Evolutionary conservation across 2,329 filamentous ascomycete genomes (phyloP).

Genomic region (Dactylella cylindrospora): DNA sequence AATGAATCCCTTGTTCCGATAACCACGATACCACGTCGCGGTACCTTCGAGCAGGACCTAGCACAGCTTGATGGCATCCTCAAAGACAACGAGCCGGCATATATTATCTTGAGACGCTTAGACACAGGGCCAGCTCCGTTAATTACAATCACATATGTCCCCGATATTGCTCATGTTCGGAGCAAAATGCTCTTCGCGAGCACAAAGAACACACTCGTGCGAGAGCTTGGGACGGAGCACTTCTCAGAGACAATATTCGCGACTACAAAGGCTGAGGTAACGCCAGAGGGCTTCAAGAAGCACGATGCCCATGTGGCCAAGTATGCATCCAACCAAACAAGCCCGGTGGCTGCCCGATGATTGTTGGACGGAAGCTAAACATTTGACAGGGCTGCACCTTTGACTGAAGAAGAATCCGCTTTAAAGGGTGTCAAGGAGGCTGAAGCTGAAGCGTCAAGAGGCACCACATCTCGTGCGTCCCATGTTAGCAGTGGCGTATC

Average conservation of each 20-base stretch:
- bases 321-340: conserved; percentile 16
- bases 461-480: conserved; percentile 62
- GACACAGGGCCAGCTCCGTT: conserved; percentile 59
- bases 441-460: conserved; percentile 71
- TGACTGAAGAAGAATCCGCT: conserved; percentile 75
- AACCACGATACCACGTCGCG: conserved; percentile 58
- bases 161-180: conserved; percentile 73
- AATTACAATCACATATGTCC: conserved; percentile 74
- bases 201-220: conserved; percentile 71
- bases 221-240: conserved; percentile 75
- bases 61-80: conserved; percentile 64
- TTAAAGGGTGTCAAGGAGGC: conserved; percentile 72
- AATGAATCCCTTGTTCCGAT: conserved; percentile 68
- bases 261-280: conserved; percentile 70
- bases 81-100: conserved; percentile 67
- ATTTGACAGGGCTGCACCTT: conserved; percentile 59
- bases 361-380: conserved; percentile 1
- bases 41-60: conserved; percentile 67
- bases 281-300: conserved; percentile 67
- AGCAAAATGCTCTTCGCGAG: conserved; percentile 85
- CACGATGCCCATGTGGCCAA: conserved; percentile 67
- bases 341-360: background rate
- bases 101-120: conserved; percentile 72
- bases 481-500: conserved; percentile 56
- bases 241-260: conserved; percentile 76